These are phyloP conservation scores for Lablab purpureus DNA, from an alignment of 306 rosid genomes.

Conservation along the genomic window DNA sequence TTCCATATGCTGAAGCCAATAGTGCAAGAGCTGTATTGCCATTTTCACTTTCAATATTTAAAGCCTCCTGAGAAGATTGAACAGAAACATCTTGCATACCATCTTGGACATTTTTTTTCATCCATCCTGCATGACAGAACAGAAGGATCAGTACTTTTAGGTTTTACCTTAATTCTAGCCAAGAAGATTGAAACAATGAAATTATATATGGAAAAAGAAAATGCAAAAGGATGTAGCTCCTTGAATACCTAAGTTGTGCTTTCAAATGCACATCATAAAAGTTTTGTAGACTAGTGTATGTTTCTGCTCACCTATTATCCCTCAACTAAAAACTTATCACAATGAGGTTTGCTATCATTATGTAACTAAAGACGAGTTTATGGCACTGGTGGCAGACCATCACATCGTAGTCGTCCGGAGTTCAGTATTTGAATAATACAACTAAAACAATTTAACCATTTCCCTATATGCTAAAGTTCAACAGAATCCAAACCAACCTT, in stretches of 20 bases:
- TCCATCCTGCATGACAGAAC: slow-evolving; percentile 58
- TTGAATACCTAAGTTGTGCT: slow-evolving; percentile 7
- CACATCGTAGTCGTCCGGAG: neutral
- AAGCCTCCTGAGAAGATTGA: slow-evolving; percentile 52
- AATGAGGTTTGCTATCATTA: slow-evolving; percentile 6
- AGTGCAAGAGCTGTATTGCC: slow-evolving; percentile 85
- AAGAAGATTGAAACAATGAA: slow-evolving; percentile 29
- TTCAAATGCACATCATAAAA: slow-evolving; percentile 15
- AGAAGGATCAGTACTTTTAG: slow-evolving; percentile 36
- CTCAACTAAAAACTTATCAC: slow-evolving; percentile 33
- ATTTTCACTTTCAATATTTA: slow-evolving; percentile 53
- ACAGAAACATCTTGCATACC: slow-evolving; percentile 57
- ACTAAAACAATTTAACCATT: slow-evolving; percentile 23
- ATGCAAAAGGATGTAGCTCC: slow-evolving; percentile 18
- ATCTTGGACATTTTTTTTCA: slow-evolving; percentile 48
- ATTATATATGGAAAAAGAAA: neutral
- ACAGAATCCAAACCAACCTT: slow-evolving; percentile 26
- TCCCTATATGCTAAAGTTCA: neutral
- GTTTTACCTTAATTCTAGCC: slow-evolving; percentile 23
- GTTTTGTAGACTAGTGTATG: slow-evolving; percentile 18
- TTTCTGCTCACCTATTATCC: slow-evolving; percentile 51
- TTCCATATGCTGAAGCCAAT: slow-evolving; percentile 87
- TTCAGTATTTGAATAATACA: slow-evolving; percentile 27
- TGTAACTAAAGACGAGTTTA: slow-evolving; percentile 31
- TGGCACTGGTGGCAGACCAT: slow-evolving; percentile 29